Conservation (phyloP, 2,329 filamentous ascomycete species). For the Plectosphaerella cucumerina region DNA sequence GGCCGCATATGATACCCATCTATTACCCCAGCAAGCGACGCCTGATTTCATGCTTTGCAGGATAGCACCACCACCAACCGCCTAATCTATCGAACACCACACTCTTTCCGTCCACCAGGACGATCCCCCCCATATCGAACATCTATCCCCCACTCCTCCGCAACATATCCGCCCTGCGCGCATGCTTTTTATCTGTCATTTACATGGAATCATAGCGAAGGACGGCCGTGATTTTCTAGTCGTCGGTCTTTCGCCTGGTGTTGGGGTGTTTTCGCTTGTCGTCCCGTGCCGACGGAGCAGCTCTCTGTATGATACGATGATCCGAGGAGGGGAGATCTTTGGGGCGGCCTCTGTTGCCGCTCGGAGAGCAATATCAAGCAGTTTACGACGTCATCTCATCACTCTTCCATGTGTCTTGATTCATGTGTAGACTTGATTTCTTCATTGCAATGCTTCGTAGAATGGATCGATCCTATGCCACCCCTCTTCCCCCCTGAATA, state of each 20-base stretch:
- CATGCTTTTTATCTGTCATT: not conserved
- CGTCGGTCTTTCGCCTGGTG: not conserved
- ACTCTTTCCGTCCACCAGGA: not conserved
- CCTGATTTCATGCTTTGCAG: constrained; percentile 3
- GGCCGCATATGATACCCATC: constrained; percentile 2
- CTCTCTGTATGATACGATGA: not conserved
- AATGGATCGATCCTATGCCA: not conserved
- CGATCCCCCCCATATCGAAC: too few species aligned
- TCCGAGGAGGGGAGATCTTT: not conserved
- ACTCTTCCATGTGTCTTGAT: not conserved
- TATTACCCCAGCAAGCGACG: constrained; percentile 2
- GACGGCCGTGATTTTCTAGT: not conserved
- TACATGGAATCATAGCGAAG: not conserved
- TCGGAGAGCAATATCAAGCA: not conserved
- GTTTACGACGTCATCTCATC: not conserved
- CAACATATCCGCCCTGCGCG: not conserved
- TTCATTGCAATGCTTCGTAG: not conserved
- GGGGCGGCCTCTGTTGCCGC: not conserved
- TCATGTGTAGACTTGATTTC: not conserved
- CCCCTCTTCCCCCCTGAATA: not conserved
- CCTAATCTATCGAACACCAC: not conserved
- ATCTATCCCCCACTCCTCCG: too few species aligned
- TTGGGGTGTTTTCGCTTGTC: not conserved
- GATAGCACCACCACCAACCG: not conserved
- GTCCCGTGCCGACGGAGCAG: not conserved